Conservation (phyloP, 768 basidiomycete genomes). For the Psilocybe sp. region DNA sequence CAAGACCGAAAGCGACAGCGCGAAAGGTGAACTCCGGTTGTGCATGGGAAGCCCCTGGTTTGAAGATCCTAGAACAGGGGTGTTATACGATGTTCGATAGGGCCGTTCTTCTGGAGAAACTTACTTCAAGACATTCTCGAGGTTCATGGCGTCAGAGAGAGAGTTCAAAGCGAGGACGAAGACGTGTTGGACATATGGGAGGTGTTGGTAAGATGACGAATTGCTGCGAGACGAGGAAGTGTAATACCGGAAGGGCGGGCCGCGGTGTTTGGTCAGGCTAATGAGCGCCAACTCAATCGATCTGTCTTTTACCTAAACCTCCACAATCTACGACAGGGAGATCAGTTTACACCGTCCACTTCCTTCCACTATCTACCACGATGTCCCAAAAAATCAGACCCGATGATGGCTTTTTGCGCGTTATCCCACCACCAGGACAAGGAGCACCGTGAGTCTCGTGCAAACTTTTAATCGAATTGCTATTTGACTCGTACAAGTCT, state of each 20-base stretch:
- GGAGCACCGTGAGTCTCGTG: slow-evolving; percentile 41
- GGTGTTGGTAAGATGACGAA: too few species aligned
- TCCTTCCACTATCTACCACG: slow-evolving; percentile 3
- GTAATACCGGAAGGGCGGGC: too few species aligned
- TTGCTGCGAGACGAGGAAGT: too few species aligned
- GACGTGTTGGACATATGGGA: too few species aligned
- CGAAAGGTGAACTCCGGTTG: slow-evolving; percentile 43
- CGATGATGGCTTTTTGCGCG: slow-evolving; percentile 46
- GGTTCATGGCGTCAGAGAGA: slow-evolving; percentile 11
- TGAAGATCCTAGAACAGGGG: slow-evolving; percentile 6
- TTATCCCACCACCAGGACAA: slow-evolving; percentile 51
- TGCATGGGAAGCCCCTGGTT: slow-evolving; percentile 15
- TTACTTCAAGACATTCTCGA: slow-evolving; percentile 21
- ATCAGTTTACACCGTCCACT: neutral
- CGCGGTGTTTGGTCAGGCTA: slow-evolving; percentile 15
- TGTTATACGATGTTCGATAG: neutral
- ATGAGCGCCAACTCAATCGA: slow-evolving; percentile 8
- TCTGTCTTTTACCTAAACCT: slow-evolving; percentile 10
- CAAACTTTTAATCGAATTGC: slow-evolving; percentile 6
- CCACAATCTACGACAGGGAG: slow-evolving; percentile 4
- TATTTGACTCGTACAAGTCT: slow-evolving; percentile 30
- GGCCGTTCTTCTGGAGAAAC: neutral
- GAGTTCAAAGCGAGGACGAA: too few species aligned
- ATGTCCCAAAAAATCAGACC: slow-evolving; percentile 58
- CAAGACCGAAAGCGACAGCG: slow-evolving; percentile 75